Evolutionary conservation across 2,329 filamentous ascomycete genomes (phyloP).

Genomic region (Microdochium bolleyi): DNA sequence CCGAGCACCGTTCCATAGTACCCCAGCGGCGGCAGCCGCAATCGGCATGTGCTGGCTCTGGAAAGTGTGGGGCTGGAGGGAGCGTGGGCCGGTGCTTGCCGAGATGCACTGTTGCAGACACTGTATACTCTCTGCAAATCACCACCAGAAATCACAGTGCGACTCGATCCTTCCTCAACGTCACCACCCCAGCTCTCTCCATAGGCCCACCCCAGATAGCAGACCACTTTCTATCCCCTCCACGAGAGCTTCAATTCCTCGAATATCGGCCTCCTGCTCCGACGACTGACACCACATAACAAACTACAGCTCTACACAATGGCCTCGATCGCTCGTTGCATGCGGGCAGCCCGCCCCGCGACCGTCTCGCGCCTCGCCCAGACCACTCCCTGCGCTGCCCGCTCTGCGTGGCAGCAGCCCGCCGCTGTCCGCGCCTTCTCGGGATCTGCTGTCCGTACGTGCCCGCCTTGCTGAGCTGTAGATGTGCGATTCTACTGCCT

Average conservation of each 20-base stretch:
- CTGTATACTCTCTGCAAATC: neutral
- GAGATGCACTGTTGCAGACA: neutral
- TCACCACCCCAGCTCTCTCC: neutral
- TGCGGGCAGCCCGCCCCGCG: constrained; percentile 40
- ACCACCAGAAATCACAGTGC: neutral
- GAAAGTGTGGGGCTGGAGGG: neutral
- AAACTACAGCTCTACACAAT: constrained; percentile 27
- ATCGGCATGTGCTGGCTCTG: neutral
- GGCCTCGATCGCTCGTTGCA: constrained; percentile 53
- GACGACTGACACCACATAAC: neutral
- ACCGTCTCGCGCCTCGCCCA: constrained; percentile 30
- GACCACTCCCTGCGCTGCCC: constrained; percentile 11
- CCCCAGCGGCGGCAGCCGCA: neutral
- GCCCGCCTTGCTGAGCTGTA: too few relatives aligned
- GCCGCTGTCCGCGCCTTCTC: constrained; percentile 37
- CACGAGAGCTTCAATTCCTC: neutral
- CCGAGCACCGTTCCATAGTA: too few relatives aligned
- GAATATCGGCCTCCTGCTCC: neutral
- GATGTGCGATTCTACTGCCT: constrained; percentile 32
- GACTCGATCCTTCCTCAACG: neutral
- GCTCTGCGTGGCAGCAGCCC: constrained; percentile 23
- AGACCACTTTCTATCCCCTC: neutral
- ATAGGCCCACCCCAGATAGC: neutral
- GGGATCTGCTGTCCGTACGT: constrained; percentile 32
- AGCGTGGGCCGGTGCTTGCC: neutral